Base-by-base conservation (phyloP, 345 rosid genomes). In the Ceriops decandra region DNA sequence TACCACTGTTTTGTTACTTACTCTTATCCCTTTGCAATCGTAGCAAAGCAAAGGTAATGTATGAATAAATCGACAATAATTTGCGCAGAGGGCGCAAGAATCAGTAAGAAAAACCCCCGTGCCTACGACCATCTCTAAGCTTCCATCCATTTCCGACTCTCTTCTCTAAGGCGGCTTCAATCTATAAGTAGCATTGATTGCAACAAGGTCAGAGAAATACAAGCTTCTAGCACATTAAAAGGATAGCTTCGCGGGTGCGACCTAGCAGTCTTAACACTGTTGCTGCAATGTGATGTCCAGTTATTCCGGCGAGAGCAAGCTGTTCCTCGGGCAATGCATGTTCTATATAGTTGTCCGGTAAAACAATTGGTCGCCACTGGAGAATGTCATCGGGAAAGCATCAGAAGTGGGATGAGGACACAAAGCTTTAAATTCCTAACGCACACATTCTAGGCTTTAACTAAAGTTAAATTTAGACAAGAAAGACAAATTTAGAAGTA, bases 331-430 rank as follows among this genome's bases (percentile, higher is more conserved):
- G 91, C 22, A 87, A 79, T 17, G 88, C 90, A 32, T 86, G 90
- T 68, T 93, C 91, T 10, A 90, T 79, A 70, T 93, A 93, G 72
- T 79, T 84, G 83, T 90, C 96, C 1, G 93, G 97, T 79, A 93
- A 78, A 52, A 86, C 93, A 63, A 93, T 83, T 2, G 98, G 97
- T 57, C 97, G 87, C 98, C 97, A 93, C 98, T 93, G 82, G n/a
- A 58, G 63, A 71, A 78, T 56, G 10, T 10, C 59, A 24, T 24
- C 10, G 53, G 47, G 27, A 38, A 62, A 52, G 53, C 69, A 52
- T 21, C 42, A 33, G 27, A 24, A 60, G 60, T 28, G 9, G 30
- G 6, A 52, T 22, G 46, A 70, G 49, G 21, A 47, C 24, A 21
- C 6, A 21, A 56, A 24, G 59, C 26, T 56, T 26, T 56, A 3